A percentile compares a stretch with the other conserved stretches of the same genome.
Evolutionary conservation across 192 early-diverging fungal genomes (phyloP).

Genomic region (Allomyces javanicus): DNA sequence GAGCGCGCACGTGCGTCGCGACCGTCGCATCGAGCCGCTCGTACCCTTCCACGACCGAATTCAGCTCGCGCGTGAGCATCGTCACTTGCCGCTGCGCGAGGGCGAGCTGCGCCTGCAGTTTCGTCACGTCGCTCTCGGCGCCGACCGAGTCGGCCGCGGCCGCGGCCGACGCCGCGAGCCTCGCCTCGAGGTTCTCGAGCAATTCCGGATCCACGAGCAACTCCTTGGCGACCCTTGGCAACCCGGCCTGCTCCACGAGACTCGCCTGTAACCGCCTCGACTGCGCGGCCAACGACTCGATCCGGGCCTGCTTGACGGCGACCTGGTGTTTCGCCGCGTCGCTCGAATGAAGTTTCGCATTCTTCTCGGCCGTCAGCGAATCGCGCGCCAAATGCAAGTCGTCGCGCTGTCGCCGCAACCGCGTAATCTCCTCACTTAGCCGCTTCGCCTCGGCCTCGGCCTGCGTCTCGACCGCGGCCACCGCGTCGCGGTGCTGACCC

Average conservation of each 20-base stretch:
- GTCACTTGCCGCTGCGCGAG: background rate
- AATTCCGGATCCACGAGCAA: too few species aligned
- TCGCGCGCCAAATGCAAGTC: background rate
- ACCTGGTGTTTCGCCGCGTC: background rate
- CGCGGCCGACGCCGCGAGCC: too few species aligned
- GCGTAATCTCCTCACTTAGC: background rate
- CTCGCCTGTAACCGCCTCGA: background rate
- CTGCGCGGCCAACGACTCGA: background rate
- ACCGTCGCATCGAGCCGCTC: background rate
- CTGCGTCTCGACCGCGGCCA: background rate
- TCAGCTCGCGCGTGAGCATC: background rate
- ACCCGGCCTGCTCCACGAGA: background rate
- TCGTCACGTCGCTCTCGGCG: background rate
- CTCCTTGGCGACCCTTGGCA: background rate
- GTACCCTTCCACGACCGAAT: background rate
- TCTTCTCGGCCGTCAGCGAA: background rate
- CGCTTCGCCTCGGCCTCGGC: background rate
- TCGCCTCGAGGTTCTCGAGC: too few species aligned
- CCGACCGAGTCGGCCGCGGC: background rate
- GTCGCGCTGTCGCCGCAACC: background rate
- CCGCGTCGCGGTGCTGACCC: background rate
- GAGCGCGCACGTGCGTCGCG: background rate
- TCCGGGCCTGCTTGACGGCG: background rate
- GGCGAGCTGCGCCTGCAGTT: background rate
- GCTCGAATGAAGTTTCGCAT: too few species aligned